A percentile compares a stretch with the other conserved stretches of the same genome.
Evolutionary conservation across 805 yeast species (phyloP).

Genomic region (Teunomyces aglyptinius): DNA sequence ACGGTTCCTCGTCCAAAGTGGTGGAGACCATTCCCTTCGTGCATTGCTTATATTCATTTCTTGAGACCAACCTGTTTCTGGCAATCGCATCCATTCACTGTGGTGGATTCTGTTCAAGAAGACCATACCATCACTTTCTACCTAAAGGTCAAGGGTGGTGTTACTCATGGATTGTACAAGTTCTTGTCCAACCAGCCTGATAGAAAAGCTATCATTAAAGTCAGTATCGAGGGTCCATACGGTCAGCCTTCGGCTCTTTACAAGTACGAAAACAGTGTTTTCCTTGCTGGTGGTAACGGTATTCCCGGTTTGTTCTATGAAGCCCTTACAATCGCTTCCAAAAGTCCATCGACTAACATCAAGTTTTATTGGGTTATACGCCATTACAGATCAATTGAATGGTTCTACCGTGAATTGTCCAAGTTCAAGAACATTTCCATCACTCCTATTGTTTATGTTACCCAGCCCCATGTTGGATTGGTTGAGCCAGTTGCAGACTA

Average conservation of each 20-base stretch:
- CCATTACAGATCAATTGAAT: slow-evolving; percentile 37
- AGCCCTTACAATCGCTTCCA: slow-evolving; percentile 25
- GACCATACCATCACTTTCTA: slow-evolving; percentile 22
- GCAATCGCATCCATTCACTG: slow-evolving; percentile 77
- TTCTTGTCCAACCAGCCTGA: slow-evolving; percentile 32
- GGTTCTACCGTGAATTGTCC: slow-evolving; percentile 37
- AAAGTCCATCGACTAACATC: slow-evolving; percentile 11
- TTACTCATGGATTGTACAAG: slow-evolving; percentile 35
- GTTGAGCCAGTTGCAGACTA: slow-evolving; percentile 11
- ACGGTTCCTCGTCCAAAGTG: slow-evolving; percentile 46
- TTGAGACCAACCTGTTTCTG: slow-evolving; percentile 51
- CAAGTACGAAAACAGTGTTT: slow-evolving; percentile 26
- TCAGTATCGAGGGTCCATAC: slow-evolving; percentile 41
- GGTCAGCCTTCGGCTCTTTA: slow-evolving; percentile 31
- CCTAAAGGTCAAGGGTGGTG: slow-evolving; percentile 37
- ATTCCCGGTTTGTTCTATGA: slow-evolving; percentile 38
- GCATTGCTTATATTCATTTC: slow-evolving; percentile 57
- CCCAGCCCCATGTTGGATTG: slow-evolving; percentile 27
- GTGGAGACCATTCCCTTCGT: slow-evolving; percentile 55
- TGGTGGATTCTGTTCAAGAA: slow-evolving; percentile 41
- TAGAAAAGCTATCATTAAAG: slow-evolving; percentile 27
- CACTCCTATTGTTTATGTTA: slow-evolving; percentile 42
- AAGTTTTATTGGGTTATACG: slow-evolving; percentile 42
- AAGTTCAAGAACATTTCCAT: slow-evolving; percentile 31
- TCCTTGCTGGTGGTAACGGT: slow-evolving; percentile 42